phyloP scores from a whole-genome alignment of 257 asterid genomes.

The Rubia yunnanensis region DNA sequence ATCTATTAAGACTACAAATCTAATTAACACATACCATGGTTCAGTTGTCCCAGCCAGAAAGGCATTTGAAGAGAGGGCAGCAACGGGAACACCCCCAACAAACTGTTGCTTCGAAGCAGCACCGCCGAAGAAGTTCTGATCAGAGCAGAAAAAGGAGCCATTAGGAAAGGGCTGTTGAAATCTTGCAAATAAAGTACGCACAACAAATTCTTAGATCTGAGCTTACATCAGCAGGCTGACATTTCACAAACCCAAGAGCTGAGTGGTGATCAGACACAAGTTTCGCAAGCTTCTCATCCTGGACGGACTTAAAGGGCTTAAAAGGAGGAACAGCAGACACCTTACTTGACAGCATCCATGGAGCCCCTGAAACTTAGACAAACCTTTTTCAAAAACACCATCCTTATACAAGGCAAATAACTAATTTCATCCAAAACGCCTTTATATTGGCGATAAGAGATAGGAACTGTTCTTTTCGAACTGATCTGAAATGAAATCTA shows the following conservation, averaged over 20 bases:
- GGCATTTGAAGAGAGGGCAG: conserved; percentile 29
- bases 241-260: conserved; percentile 24
- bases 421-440: neutral
- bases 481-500: neutral
- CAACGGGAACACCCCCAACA: conserved; percentile 39
- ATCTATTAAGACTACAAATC: neutral
- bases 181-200: conserved; percentile 29
- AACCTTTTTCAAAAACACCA: neutral
- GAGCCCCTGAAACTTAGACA: conserved; percentile 30
- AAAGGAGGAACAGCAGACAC: conserved; percentile 40
- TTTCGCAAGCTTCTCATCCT: conserved; percentile 37
- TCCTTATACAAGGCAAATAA: neutral
- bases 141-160: conserved; percentile 28
- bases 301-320: conserved; percentile 35
- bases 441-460: neutral
- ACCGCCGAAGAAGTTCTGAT: conserved; percentile 27
- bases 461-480: neutral
- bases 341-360: conserved; percentile 42
- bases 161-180: conserved; percentile 22
- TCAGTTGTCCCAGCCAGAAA: conserved; percentile 37
- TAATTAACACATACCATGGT: conserved; percentile 45
- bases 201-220: conserved; percentile 2
- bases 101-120: conserved; percentile 32
- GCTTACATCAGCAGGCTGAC: conserved; percentile 26
- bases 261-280: conserved; percentile 22